Evolutionary conservation across 148 eudicot genomes (phyloP).

Genomic region (Linanthus parryae): DNA sequence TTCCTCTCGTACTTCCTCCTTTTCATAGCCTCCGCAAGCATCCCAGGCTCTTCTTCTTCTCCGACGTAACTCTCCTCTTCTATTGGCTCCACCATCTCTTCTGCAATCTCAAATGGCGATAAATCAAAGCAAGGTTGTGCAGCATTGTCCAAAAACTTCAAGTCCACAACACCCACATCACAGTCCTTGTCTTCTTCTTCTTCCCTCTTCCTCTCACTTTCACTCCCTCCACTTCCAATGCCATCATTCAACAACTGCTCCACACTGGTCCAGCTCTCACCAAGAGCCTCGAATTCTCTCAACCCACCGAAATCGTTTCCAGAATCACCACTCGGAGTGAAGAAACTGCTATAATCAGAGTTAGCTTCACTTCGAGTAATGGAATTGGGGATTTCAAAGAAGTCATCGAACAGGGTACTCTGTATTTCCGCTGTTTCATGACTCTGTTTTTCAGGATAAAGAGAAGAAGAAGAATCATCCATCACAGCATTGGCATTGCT

Average conservation of each 20-base stretch:
- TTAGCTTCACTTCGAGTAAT: too few species aligned
- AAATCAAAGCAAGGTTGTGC: constrained; percentile 6
- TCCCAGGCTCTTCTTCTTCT: constrained; percentile 21
- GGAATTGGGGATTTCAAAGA: constrained; percentile 3
- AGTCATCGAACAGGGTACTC: constrained; percentile 21
- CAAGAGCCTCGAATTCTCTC: constrained; percentile 3
- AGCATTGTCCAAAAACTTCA: constrained; percentile 26
- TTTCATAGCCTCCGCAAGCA: constrained; percentile 33
- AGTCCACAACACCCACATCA: constrained; percentile 10
- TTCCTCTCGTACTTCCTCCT: constrained; percentile 41
- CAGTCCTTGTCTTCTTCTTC: neutral
- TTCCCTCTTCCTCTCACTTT: constrained; percentile 10
- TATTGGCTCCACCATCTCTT: constrained; percentile 21
- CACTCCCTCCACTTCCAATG: neutral
- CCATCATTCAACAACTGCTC: constrained; percentile 9
- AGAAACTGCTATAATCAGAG: neutral
- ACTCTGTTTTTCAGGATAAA: constrained; percentile 7
- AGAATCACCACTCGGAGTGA: constrained; percentile 8
- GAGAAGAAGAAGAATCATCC: constrained; percentile 17
- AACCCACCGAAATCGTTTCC: too few species aligned
- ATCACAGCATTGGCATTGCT: constrained; percentile 11
- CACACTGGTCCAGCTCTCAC: neutral
- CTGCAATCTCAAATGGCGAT: constrained; percentile 27
- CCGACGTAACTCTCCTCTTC: constrained; percentile 4
- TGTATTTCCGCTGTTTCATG: constrained; percentile 8